Evolutionary conservation across 2,329 filamentous ascomycete species (phyloP).

Genomic region (Ophiosphaerella narmari): DNA sequence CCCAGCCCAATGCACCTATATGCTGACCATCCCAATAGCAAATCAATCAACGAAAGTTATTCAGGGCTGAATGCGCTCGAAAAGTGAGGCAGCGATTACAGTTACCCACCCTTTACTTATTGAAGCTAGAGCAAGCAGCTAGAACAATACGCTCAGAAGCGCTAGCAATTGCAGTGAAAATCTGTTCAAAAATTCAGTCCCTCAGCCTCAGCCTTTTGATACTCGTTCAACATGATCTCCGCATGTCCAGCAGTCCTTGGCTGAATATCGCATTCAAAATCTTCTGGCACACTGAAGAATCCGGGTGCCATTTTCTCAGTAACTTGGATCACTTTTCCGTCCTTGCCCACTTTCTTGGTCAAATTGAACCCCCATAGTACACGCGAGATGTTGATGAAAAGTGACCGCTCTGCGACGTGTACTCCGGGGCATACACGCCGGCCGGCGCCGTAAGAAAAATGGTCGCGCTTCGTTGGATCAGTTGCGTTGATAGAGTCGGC

Average conservation of each 20-base stretch:
- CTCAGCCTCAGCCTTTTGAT: slow-evolving; percentile 26
- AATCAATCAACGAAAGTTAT: no score
- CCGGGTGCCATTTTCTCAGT: slow-evolving; percentile 34
- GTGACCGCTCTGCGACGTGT: slow-evolving; percentile 44
- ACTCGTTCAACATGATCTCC: slow-evolving; percentile 27
- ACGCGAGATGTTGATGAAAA: slow-evolving; percentile 42
- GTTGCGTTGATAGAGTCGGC: slow-evolving; percentile 38
- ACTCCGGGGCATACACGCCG: slow-evolving; percentile 43
- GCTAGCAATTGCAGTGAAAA: neutral
- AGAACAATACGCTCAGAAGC: neutral
- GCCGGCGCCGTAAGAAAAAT: slow-evolving; percentile 45
- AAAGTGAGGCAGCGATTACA: no score
- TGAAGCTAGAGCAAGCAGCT: neutral
- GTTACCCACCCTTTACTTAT: no score
- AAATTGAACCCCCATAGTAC: slow-evolving; percentile 45
- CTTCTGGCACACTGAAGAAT: slow-evolving; percentile 38
- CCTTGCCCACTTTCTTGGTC: slow-evolving; percentile 25
- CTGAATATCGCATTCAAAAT: slow-evolving; percentile 38
- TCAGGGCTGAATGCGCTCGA: no score
- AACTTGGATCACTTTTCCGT: slow-evolving; percentile 32
- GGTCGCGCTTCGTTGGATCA: slow-evolving; percentile 40
- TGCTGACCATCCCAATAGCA: no score
- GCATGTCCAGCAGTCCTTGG: slow-evolving; percentile 29
- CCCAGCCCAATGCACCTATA: no score
- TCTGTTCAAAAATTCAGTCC: slow-evolving; percentile 19